Evolutionary conservation across 1,139 yeast genomes (phyloP).

Genomic region (Kodamaea plutei): DNA sequence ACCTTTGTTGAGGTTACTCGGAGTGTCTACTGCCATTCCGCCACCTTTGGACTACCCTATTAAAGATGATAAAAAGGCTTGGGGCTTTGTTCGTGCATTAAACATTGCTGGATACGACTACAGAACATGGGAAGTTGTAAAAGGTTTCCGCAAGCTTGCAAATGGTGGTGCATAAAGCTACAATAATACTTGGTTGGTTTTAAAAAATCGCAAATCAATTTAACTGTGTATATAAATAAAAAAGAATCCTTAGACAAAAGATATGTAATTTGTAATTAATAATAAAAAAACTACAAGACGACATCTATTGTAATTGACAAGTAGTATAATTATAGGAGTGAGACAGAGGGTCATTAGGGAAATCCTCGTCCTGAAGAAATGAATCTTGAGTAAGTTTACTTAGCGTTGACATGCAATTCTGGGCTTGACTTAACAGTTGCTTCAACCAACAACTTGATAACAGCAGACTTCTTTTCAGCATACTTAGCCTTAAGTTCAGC

Average conservation of each 20-base stretch:
- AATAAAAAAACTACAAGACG: no score
- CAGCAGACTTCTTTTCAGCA: slow-evolving; percentile 57
- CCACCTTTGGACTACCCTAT: slow-evolving; percentile 89
- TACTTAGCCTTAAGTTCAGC: slow-evolving; percentile 61
- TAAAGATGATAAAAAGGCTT: slow-evolving; percentile 72
- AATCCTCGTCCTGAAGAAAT: no score
- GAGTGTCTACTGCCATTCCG: slow-evolving; percentile 78
- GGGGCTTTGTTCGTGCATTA: slow-evolving; percentile 79
- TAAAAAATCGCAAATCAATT: no score
- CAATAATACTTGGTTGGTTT: no score
- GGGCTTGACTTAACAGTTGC: slow-evolving; percentile 80
- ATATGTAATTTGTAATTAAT: no score
- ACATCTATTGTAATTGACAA: no score
- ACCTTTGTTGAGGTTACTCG: slow-evolving; percentile 53
- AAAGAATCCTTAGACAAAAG: no score
- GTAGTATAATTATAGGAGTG: no score
- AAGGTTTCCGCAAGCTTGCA: slow-evolving; percentile 39
- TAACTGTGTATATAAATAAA: no score
- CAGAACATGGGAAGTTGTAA: slow-evolving; percentile 60
- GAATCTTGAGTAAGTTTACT: no score
- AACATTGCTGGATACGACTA: slow-evolving; percentile 84
- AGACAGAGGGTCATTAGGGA: no score
- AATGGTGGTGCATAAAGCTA: slow-evolving; percentile 27
- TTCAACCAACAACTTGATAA: slow-evolving; percentile 71
- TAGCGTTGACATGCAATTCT: slow-evolving; percentile 65